Conservation (phyloP, 345 rosid genomes). For the Lepidium didymum region DNA sequence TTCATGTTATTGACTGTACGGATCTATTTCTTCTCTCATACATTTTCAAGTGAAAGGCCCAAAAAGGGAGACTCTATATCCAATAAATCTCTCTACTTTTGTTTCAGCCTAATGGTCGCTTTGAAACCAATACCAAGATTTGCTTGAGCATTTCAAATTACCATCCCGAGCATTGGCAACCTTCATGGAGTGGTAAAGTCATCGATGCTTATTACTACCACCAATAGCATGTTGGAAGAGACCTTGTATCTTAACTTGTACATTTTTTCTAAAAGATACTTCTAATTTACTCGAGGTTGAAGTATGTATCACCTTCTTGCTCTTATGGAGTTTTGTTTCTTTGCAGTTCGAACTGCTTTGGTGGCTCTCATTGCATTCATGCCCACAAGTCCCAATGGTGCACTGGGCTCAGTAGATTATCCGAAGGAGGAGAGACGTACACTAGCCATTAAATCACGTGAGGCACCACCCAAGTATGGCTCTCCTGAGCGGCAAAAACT, state of each 20-base stretch:
- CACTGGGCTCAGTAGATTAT: constrained; percentile 88
- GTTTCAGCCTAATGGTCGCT: constrained; percentile 85
- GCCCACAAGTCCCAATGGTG: constrained; percentile 95
- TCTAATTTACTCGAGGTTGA: not conserved
- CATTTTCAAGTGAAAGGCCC: not conserved
- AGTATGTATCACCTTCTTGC: not conserved
- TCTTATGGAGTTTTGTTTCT: not conserved
- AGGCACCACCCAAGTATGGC: constrained; percentile 67
- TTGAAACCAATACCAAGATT: constrained; percentile 87
- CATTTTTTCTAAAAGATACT: not conserved
- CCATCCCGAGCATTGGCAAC: constrained; percentile 99
- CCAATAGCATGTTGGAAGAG: not conserved
- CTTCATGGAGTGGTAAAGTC: constrained; percentile 91
- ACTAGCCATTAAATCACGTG: constrained; percentile 89
- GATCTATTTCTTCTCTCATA: not conserved
- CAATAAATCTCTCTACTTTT: not conserved
- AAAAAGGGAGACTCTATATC: not conserved
- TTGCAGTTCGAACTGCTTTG: constrained; percentile 89
- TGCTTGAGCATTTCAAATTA: constrained; percentile 95
- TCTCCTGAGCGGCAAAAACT: constrained; percentile 78
- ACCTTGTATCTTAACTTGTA: not conserved
- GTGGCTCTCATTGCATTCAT: constrained; percentile 94
- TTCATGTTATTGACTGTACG: constrained; percentile 81
- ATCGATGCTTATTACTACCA: not conserved
- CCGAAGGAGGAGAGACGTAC: constrained; percentile 76